A percentile compares a stretch with the other conserved stretches of the same genome.
These are phyloP conservation scores for Hymenoscyphus fructigenus DNA, from an alignment of 2,329 filamentous ascomycete genomes.

Conservation along the genomic window DNA sequence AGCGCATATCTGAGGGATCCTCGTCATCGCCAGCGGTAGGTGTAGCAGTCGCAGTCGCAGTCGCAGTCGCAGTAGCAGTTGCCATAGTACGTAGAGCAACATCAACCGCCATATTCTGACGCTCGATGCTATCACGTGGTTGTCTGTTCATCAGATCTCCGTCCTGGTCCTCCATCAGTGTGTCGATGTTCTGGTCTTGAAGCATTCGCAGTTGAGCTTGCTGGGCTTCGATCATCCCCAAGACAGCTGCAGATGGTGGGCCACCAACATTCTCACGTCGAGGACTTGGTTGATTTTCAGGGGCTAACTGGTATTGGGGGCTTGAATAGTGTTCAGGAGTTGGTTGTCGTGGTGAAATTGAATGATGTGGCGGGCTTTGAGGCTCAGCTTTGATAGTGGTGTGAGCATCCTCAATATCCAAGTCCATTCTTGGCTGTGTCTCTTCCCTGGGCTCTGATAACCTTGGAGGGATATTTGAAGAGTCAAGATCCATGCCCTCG, in stretches of 20 bases:
- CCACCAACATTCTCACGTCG: not conserved
- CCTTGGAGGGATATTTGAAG: not conserved
- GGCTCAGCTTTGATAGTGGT: not conserved
- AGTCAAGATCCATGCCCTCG: not conserved
- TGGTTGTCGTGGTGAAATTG: not conserved
- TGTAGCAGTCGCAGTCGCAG: conserved; percentile 13
- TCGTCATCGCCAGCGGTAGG: conserved; percentile 14
- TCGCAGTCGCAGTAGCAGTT: no score
- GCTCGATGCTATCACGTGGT: not conserved
- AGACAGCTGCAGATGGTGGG: not conserved
- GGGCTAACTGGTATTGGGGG: no score
- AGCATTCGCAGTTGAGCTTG: not conserved
- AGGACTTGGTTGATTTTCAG: not conserved
- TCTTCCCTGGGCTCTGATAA: not conserved
- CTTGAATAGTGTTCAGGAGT: not conserved
- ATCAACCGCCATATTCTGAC: not conserved
- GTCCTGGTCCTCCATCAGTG: not conserved
- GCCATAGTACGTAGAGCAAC: not conserved
- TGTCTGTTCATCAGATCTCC: not conserved
- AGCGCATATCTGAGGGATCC: conserved; percentile 14
- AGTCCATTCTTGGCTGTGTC: not conserved
- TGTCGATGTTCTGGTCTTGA: not conserved
- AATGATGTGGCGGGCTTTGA: not conserved
- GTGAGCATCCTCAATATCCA: not conserved
- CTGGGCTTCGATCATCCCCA: not conserved